These are phyloP conservation scores for Saccharomyces hybrid DNA, from an alignment of 1,139 yeast species.

Conservation along the genomic window DNA sequence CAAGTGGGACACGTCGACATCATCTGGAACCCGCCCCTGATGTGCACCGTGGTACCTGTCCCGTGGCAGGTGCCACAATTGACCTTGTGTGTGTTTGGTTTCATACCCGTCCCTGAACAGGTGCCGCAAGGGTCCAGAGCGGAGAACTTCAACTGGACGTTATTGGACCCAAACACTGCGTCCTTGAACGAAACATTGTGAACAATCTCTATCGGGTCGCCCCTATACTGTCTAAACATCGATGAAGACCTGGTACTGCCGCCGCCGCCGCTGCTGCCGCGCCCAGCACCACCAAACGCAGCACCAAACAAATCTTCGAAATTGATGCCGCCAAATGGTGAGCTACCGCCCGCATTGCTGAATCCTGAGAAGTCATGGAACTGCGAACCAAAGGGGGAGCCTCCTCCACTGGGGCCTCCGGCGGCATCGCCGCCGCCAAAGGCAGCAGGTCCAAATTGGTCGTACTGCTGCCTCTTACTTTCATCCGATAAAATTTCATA, in stretches of 20 bases:
- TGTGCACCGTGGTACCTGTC: slow-evolving; percentile 82
- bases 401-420: slow-evolving; percentile 59
- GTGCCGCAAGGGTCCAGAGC: slow-evolving; percentile 74
- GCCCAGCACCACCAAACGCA: slow-evolving; percentile 49
- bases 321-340: slow-evolving; percentile 41
- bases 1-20: slow-evolving; percentile 85
- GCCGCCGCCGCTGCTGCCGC: slow-evolving; percentile 29
- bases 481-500: slow-evolving; percentile 88
- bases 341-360: slow-evolving; percentile 32
- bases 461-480: slow-evolving; percentile 80
- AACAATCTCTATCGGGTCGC: slow-evolving; percentile 80
- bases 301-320: slow-evolving; percentile 86
- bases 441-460: slow-evolving; percentile 84
- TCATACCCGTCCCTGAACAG: slow-evolving; percentile 82
- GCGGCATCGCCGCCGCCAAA: slow-evolving; percentile 48
- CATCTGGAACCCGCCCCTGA: slow-evolving; percentile 96
- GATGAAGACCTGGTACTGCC: slow-evolving; percentile 21
- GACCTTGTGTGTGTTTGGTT: slow-evolving; percentile 63
- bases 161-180: slow-evolving; percentile 70
- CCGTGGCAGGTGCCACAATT: slow-evolving; percentile 91
- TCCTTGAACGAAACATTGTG: slow-evolving; percentile 75
- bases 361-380: slow-evolving; percentile 39
- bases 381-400: slow-evolving; percentile 36
- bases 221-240: slow-evolving; percentile 67
- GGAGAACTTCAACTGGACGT: slow-evolving; percentile 58